Evolutionary conservation across 495 filamentous ascomycete genomes (phyloP).

Genomic region (Xylaria acuta): DNA sequence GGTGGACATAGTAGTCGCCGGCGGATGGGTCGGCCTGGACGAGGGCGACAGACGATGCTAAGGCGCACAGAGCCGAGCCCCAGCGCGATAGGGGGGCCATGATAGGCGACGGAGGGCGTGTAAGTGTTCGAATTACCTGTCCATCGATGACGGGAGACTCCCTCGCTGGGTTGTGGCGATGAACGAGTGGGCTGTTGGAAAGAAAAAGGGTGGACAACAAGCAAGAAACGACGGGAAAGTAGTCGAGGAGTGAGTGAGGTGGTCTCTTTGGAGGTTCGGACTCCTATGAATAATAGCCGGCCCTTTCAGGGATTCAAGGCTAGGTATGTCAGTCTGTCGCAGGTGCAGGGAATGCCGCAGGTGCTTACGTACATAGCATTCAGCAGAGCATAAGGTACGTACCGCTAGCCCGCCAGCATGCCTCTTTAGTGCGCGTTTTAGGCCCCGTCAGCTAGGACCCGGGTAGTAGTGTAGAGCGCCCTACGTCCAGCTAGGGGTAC

Average conservation of each 20-base stretch:
- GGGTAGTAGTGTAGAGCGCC: background rate
- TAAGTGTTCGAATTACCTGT: slow-evolving; percentile 1
- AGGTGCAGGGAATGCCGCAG: background rate
- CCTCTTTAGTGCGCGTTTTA: background rate
- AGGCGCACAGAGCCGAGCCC: slow-evolving; percentile 44
- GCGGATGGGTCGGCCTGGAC: slow-evolving; percentile 56
- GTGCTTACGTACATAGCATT: background rate
- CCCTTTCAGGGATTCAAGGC: slow-evolving; percentile 8
- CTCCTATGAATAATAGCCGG: slow-evolving; percentile 18
- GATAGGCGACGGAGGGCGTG: slow-evolving; percentile 3
- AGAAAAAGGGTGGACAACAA: background rate
- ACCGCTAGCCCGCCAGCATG: background rate
- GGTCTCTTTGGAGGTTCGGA: slow-evolving; percentile 25
- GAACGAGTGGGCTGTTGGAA: background rate
- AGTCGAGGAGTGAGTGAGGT: slow-evolving; percentile 17
- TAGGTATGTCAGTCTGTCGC: slow-evolving; percentile 10
- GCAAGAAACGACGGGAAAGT: background rate
- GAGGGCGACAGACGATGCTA: slow-evolving; percentile 43
- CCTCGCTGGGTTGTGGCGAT: background rate
- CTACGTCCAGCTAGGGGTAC: background rate
- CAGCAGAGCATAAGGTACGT: slow-evolving; percentile 6
- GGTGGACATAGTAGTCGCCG: slow-evolving; percentile 87
- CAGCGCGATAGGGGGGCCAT: slow-evolving; percentile 44
- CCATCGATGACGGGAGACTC: slow-evolving; percentile 10
- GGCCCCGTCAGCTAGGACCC: slow-evolving; percentile 1